phyloP scores from a whole-genome alignment of 306 rosid species.

The Sicyos baderoa region DNA sequence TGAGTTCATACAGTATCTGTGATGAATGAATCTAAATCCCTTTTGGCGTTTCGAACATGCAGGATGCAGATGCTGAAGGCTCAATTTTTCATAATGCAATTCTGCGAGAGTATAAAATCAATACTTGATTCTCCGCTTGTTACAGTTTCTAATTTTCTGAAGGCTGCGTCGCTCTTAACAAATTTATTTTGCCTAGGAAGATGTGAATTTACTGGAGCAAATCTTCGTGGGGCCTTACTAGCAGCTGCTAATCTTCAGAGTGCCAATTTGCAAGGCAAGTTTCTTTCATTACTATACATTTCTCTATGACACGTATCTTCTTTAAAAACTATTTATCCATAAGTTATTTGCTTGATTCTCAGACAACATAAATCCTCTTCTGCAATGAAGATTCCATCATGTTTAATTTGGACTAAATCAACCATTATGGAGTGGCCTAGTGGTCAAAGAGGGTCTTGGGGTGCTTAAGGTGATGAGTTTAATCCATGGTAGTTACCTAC shows the following conservation, averaged over 20 bases:
- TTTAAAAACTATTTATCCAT: background rate
- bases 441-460: too few relatives aligned
- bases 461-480: too few relatives aligned
- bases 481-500: too few relatives aligned
- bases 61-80: slow-evolving; percentile 92
- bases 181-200: slow-evolving; percentile 64
- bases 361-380: background rate
- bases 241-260: slow-evolving; percentile 82
- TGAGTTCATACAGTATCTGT: background rate
- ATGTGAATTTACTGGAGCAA: slow-evolving; percentile 95
- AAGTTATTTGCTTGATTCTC: background rate
- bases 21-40: background rate
- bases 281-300: slow-evolving; percentile 20
- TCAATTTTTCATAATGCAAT: slow-evolving; percentile 81
- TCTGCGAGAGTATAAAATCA: slow-evolving; percentile 70
- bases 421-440: too few relatives aligned
- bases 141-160: slow-evolving; percentile 18
- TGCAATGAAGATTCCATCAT: background rate
- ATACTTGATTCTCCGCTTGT: slow-evolving; percentile 15
- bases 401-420: background rate
- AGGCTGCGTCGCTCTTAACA: too few relatives aligned
- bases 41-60: slow-evolving; percentile 18
- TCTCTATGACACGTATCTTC: background rate
- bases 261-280: slow-evolving; percentile 84
- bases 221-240: slow-evolving; percentile 83